Base-by-base conservation (phyloP, 139 green algal genomes). In the Ulvella scutata region DNA sequence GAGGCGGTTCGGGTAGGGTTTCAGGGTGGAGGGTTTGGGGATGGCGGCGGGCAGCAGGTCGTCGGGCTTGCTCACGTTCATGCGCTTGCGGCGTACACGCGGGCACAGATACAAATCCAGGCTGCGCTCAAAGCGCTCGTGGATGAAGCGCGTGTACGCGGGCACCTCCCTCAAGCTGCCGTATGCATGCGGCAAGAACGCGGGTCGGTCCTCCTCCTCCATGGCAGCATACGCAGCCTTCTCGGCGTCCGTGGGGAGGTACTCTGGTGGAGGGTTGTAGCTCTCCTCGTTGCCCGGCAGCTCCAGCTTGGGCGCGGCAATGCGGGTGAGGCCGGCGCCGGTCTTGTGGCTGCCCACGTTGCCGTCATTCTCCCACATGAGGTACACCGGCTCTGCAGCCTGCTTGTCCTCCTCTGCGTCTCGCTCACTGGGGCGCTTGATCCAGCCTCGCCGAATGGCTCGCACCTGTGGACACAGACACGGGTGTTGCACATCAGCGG, bases 51-150 rank as follows among this genome's bases (percentile, higher is more conserved):
- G 93, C 35, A 97, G 81, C 44, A 98, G 80, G 21, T 74, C 77
- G 83, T 96, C 83, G 20, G 92, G 89, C 38, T 95, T 87, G n/a
- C n/a, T n/a, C 37, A 96, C 83, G 77, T 89, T 74, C 76, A 92
- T 72, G 9, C 90, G 83, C 82, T 90, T 93, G 72, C 83, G 85
- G 4, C 84, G 76, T 10, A 87, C 79, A 37, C 94, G 83, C 4
- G 95, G 94, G 87, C 93, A 97, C 35, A 99, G 84, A 84, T 99
- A 99, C 4, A 99, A 87, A 81, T 99, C 94, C 76, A 99, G 83
- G 86, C 94, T 99, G 61, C 94, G 90, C 85, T 99, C 94, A 77
- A 99, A 99, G 26, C 89, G 83, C 79, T 99, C 94, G 43, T 94
- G 89, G 74, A 98, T 93, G 87, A 95, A 97, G 36, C 76, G 37